Base-by-base conservation (phyloP, 306 rosid species). In the Arachis stenosperma region DNA sequence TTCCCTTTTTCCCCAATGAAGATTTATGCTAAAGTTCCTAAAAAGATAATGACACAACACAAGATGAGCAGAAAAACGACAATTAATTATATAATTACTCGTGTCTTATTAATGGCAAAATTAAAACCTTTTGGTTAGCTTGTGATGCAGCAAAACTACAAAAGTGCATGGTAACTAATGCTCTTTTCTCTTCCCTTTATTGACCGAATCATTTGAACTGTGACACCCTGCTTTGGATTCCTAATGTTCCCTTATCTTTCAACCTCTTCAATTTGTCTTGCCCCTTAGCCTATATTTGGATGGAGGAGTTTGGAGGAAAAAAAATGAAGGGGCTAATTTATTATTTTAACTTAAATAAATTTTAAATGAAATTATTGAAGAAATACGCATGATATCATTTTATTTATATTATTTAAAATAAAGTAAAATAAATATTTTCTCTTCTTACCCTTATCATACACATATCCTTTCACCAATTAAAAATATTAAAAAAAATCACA, bases 121-220 rank as follows among this genome's bases (percentile, higher is more conserved):
- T 33, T 33, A 33, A 33, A 57, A 58, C 57, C 41, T 79, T 67
- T 65, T 50, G 79, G 61, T 61, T 56, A 65, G 78, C 65, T 53
- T 52, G 6, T 56, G 77, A 70, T 76, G 77, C 51, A 33, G 56
- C 77, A 67, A 76, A 83, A 72, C 51, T 17, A 62, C 77, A 67
- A 76, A 83, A 72, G 82, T 76, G 79, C 36, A n/a, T 67, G 29
- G 27, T 17, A 70, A 42, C 52, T 6, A 13, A 64, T 40, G 37
- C 37, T 33, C 37, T 44, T 61, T 65, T 44, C 52, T 70, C 56
- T 57, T 53, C 30, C 29, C 78, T 84, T 43, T 75, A 30, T 84
- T 81, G 82, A 84, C 80, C 82, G 84, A 80, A 84, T 80, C 78
- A 73, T 73, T 33, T 73, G 78, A 80, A 65, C 5, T 73, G 81